Evolutionary conservation across 345 rosid genomes (phyloP), one percentile per base, ranked within the genome.

Genomic region (Sisymbrium altissimum): DNA sequence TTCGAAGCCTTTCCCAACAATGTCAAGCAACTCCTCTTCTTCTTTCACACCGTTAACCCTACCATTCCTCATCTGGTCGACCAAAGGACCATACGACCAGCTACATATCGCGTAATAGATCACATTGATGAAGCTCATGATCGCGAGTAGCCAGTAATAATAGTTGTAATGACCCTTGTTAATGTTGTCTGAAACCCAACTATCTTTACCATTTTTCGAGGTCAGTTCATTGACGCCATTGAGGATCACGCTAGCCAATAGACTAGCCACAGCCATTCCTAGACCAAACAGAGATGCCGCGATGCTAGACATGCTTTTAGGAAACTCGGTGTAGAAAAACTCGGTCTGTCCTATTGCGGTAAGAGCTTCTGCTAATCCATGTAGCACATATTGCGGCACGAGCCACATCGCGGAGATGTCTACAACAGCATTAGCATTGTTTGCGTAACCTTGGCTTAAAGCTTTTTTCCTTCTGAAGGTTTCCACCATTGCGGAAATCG

Each of bases 331-430:
- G 63, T 92, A 88, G 78, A 76, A 92, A 71, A 92, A 90, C 73
- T 90, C 96, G 0, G 88, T 88, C 61, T 87, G 96, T 17, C 86
- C 96, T 36, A 92, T 87, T 0, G 86, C 88, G 14, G 73, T 81
- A 14, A 92, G 82, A 3, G 95, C 96, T 77, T 89, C 96, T 0
- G 96, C 89, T 13, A 92, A 56, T 14, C 96, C 98, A n/a, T 72
- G 72, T 65, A 92, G 38, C 52, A 81, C 75, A 70, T 81, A 80
- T 25, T 85, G 88, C 30, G 92, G 96, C n/a, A 85, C 80, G 0
- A 89, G 85, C 93, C 98, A 89, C 87, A 87, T 75, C 0, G 92
- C 98, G 6, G 98, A 92, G 84, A 89, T 87, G 63, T 59, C 30
- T 59, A 78, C 66, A 41, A 80, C 83, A 1, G 77, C 87, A 39